Percentiles rank a stretch among this genome's conserved stretches.
Conservation (phyloP, 225 moss, liverwort and hornwort species). For the Marchantia paleacea region DNA sequence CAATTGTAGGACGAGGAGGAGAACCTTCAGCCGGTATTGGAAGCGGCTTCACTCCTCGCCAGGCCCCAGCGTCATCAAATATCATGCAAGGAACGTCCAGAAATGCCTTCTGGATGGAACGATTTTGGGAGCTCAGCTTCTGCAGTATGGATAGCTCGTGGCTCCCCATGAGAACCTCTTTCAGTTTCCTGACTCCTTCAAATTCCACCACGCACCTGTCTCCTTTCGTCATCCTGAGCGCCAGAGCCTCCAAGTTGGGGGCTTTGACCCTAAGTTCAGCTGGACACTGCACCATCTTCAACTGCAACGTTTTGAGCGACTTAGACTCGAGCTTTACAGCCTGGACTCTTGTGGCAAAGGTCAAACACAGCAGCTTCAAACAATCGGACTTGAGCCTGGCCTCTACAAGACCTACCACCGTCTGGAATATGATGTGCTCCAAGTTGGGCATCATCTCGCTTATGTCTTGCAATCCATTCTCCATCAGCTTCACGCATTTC, state of each 20-base stretch:
- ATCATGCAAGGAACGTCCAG: constrained; percentile 63
- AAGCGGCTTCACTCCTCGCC: constrained; percentile 43
- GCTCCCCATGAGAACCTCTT: constrained; percentile 48
- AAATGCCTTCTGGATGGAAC: constrained; percentile 42
- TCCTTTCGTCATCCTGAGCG: constrained; percentile 60
- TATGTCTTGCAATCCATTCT: constrained; percentile 42
- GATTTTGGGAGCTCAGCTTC: constrained; percentile 39
- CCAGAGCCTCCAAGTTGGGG: constrained; percentile 44
- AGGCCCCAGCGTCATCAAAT: constrained; percentile 39
- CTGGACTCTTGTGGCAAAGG: constrained; percentile 42
- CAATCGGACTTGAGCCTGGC: constrained; percentile 40
- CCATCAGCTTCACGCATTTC: constrained; percentile 60
- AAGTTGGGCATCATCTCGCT: constrained; percentile 42
- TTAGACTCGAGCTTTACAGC: constrained; percentile 48
- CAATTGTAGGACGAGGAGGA: constrained; percentile 11
- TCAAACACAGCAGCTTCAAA: constrained; percentile 48
- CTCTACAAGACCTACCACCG: constrained; percentile 58
- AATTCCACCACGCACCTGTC: constrained; percentile 33
- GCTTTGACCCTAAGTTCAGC: constrained; percentile 47
- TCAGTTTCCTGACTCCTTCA: constrained; percentile 38
- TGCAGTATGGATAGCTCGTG: constrained; percentile 52
- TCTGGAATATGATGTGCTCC: constrained; percentile 41
- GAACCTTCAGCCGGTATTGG: constrained; percentile 22
- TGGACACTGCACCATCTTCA: constrained; percentile 67
- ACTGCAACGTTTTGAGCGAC: constrained; percentile 43